These are phyloP conservation scores for Cercospora sp. DNA, from an alignment of 2,329 filamentous ascomycete species.

Conservation along the genomic window DNA sequence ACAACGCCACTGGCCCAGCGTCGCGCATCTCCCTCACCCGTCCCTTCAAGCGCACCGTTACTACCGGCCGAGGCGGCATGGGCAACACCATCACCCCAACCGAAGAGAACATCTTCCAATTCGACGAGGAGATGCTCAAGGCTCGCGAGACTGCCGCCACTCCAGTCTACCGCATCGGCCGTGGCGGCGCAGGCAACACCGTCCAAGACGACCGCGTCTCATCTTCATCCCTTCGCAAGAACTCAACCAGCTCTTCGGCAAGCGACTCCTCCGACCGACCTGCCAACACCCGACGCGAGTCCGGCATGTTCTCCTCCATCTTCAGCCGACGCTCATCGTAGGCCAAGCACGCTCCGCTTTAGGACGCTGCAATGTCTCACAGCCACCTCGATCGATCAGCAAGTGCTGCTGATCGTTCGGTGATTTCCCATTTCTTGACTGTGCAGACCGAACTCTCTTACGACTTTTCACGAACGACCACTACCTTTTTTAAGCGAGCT, in stretches of 20 bases:
- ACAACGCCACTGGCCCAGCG: slow-evolving; percentile 49
- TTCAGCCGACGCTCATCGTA: slow-evolving; percentile 29
- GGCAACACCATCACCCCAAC: slow-evolving; percentile 58
- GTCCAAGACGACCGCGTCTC: slow-evolving; percentile 37
- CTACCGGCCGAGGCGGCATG: slow-evolving; percentile 58
- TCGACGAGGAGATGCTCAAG: slow-evolving; percentile 65
- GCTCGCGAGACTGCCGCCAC: slow-evolving; percentile 49
- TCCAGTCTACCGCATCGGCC: slow-evolving; percentile 64
- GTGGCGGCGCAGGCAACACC: slow-evolving; percentile 61
- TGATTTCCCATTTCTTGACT: neutral
- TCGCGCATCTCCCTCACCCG: slow-evolving; percentile 51
- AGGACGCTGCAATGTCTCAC: neutral
- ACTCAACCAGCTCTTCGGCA: slow-evolving; percentile 22
- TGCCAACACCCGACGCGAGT: slow-evolving; percentile 24
- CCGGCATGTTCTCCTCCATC: slow-evolving; percentile 24
- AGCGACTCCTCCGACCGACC: slow-evolving; percentile 31
- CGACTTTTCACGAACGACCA: slow-evolving; percentile 15
- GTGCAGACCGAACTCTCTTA: neutral
- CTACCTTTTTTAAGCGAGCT: slow-evolving; percentile 21
- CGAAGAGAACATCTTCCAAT: slow-evolving; percentile 64
- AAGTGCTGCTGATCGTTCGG: neutral
- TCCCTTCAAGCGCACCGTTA: slow-evolving; percentile 54
- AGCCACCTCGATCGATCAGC: slow-evolving; percentile 4
- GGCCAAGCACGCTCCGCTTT: slow-evolving; percentile 5
- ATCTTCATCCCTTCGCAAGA: slow-evolving; percentile 13